Base-by-base conservation (phyloP, 108 stramenopile genomes). In the Skeletonema tropicum region DNA sequence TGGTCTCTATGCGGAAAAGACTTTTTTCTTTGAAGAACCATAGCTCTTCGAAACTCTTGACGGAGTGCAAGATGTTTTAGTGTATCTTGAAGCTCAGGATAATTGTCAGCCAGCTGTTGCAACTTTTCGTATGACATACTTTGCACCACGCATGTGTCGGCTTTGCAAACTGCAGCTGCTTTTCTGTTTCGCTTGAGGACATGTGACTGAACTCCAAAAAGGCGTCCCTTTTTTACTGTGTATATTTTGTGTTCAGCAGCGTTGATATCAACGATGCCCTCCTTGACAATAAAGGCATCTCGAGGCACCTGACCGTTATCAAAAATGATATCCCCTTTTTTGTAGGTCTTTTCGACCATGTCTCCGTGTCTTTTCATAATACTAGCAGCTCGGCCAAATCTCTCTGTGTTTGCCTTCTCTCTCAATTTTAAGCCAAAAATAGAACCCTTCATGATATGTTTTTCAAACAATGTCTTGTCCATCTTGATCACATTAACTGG, bases 1-100 rank as follows among this genome's bases (percentile, higher is more conserved):
- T 89, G 78, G 9, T 82, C 73, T 36, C 66, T 66, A 31, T 86
- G 76, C 3, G 94, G 94, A 74, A 94, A 94, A 11, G 86, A 82
- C 57, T 90, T 88, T 57, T 83, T 83, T 57, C 85, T 68, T 33
- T 85, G 77, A 52, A 72, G 60, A 15, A 92, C 91, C 25, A 94
- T 59, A 0, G 94, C 94, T 66, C 92, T 90, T 30, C 90, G 87
- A 72, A 94, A 92, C 72, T 94, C 94, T 55, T 91, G 87, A 33
- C 94, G 71, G 7, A 88, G 63, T 25, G 86, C 83, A 52, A 92
- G 64, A 46, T 94, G 91, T 19, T 79, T 60, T 10, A 94, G 65
- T 23, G 88, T 78, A 29, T 75, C 79, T 36, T 87, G 61, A 8
- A 90, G 74, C 9, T 78, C 55, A 2, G 87, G 83, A 10, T 80